Evolutionary conservation across 257 asterid genomes (phyloP).

Genomic region (Ocimum tenuiflorum): DNA sequence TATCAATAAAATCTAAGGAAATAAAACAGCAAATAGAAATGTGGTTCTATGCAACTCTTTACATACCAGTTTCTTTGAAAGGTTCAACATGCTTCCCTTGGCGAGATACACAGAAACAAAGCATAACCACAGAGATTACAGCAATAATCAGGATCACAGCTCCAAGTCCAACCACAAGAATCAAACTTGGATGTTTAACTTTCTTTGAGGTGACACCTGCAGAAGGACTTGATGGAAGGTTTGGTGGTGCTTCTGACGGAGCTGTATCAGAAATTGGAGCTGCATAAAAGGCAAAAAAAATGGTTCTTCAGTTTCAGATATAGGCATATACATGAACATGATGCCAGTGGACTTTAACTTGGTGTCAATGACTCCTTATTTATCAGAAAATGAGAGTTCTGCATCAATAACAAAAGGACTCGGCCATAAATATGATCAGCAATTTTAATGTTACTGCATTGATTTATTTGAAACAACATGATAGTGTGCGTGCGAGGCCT

Average conservation of each 20-base stretch:
- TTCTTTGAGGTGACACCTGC: slow-evolving; percentile 34
- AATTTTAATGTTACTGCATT: neutral
- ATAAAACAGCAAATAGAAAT: slow-evolving; percentile 3
- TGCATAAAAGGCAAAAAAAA: slow-evolving; percentile 29
- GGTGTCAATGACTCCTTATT: neutral
- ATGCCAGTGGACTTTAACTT: neutral
- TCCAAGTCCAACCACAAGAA: slow-evolving; percentile 63
- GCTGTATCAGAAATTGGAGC: slow-evolving; percentile 61
- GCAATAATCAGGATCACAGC: slow-evolving; percentile 55
- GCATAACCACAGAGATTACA: slow-evolving; percentile 39
- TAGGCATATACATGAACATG: neutral
- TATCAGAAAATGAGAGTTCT: neutral
- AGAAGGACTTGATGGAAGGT: slow-evolving; percentile 51
- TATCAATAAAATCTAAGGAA: neutral
- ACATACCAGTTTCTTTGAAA: slow-evolving; percentile 54
- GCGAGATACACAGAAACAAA: slow-evolving; percentile 55
- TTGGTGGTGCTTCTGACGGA: slow-evolving; percentile 45
- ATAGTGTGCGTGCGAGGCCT: no score
- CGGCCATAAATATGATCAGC: neutral
- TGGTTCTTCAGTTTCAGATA: slow-evolving; percentile 3
- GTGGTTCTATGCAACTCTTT: neutral
- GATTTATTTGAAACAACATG: neutral
- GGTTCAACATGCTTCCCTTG: slow-evolving; percentile 41
- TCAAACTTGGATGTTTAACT: slow-evolving; percentile 44
- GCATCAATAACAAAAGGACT: neutral